Percentiles rank a stretch among this genome's conserved stretches.
phyloP scores from a whole-genome alignment of 2,329 filamentous ascomycete genomes.

The Colletotrichum brevisporum region DNA sequence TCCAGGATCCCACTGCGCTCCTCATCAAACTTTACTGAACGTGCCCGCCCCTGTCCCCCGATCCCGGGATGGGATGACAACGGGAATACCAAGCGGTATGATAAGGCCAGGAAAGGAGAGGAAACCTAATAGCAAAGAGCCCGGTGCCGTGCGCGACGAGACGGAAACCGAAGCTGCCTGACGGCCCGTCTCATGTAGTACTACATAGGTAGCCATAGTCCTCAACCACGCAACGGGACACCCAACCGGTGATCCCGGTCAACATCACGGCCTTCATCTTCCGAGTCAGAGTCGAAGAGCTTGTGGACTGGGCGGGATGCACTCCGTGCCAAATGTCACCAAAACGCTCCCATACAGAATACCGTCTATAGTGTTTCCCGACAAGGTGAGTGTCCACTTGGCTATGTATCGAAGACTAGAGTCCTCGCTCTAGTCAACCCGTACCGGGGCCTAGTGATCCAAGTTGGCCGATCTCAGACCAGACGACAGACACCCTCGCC shows the following conservation, averaged over 20 bases:
- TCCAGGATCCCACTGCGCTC: not conserved
- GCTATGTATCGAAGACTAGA: not conserved
- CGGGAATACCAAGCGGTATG: not conserved
- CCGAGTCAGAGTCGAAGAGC: too few species aligned
- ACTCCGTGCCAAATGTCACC: not conserved
- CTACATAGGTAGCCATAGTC: too few species aligned
- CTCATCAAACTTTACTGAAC: constrained; percentile 30
- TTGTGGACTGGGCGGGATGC: not conserved
- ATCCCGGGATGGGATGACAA: constrained; percentile 33
- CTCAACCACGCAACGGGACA: too few species aligned
- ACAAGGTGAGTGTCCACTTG: not conserved
- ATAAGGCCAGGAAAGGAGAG: too few species aligned
- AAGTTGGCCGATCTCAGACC: constrained; percentile 7
- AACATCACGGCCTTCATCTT: too few species aligned
- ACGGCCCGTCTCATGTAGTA: too few species aligned
- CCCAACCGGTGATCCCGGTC: too few species aligned
- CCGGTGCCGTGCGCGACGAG: not conserved
- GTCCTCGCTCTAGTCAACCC: not conserved
- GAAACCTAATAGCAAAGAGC: constrained; percentile 11
- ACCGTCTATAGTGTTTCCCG: not conserved
- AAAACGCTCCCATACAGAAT: not conserved
- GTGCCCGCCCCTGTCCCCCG: constrained; percentile 10
- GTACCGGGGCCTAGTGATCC: not conserved
- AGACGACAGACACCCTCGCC: constrained; percentile 13
- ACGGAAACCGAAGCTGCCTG: not conserved